Evolutionary conservation across 495 filamentous ascomycete genomes (phyloP), one percentile per base, ranked within the genome.

Genomic region (Haplographium delicatum): DNA sequence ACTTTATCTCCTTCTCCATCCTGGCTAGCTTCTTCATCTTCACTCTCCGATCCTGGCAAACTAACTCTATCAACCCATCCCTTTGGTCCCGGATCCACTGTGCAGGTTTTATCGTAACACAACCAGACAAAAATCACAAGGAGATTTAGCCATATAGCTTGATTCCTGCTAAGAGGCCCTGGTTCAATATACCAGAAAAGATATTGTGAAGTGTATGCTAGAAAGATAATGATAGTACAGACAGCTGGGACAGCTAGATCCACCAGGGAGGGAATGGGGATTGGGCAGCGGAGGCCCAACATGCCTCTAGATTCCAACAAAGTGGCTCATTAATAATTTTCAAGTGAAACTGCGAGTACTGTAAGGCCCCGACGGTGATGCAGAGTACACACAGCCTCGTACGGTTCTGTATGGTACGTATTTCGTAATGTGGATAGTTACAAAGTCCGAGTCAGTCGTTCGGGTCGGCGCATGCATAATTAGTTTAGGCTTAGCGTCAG

Each of bases 171-270:
- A 19, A 95, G 74, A 0, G 86, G 82, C 16, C 75, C 78, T 0
- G 86, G 83, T 40, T 86, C 73, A 28, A 93, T 80, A 54, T 81
- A 73, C n/a, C 76, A 65, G 63, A 98, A 91, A 41, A 95, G 79
- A 57, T 76, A 78, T 66, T 96, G 93, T 1, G 91, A 89, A 15
- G 76, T 75, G 73, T 91, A 96, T 27, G 85, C 80, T 5, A 96
- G 82, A 60, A 94, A 91, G 54, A 66, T 65, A 56, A 95, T 88
- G 25, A 95, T 69, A 4, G 70, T 9, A 41, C 69, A 82, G 30
- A 88, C 86, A n/a, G 68, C 72, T 15, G 86, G 86, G 3, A 88
- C 71, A 18, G 84, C 82, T 41, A 88, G 69, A 33, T 64, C 55
- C 45, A 72, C 67, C 2, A 61, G 11, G 1, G 50, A 34, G 11